Percentiles rank a stretch among this genome's conserved stretches.
These are phyloP conservation scores for Lasiosphaeria ovina DNA, from an alignment of 495 filamentous ascomycete species.

Conservation along the genomic window DNA sequence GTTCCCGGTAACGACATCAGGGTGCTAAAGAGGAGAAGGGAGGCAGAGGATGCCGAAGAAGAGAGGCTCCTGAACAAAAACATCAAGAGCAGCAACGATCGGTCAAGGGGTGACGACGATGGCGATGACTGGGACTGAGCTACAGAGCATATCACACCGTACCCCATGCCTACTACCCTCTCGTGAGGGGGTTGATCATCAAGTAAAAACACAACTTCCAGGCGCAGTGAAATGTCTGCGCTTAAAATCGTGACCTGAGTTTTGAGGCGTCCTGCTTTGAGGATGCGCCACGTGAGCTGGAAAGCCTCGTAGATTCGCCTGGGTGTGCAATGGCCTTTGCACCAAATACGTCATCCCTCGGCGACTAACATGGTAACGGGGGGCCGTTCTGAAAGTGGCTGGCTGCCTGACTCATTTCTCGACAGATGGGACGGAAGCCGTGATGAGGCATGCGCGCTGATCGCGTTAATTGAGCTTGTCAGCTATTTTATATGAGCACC, in stretches of 20 bases:
- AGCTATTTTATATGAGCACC: no score
- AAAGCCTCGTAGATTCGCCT: no score
- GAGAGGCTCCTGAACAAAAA: constrained; percentile 43
- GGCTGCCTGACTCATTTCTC: no score
- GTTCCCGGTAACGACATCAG: constrained; percentile 73
- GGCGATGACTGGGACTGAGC: constrained; percentile 79
- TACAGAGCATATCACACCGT: background rate
- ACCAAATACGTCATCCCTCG: no score
- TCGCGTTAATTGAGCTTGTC: no score
- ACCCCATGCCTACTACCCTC: background rate
- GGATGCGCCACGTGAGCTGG: no score
- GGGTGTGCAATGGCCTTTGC: no score
- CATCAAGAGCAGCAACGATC: constrained; percentile 43
- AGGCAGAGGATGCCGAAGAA: constrained; percentile 58
- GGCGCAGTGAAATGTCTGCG: background rate
- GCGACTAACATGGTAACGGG: no score
- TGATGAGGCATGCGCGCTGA: no score
- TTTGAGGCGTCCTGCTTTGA: no score
- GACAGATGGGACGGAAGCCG: no score
- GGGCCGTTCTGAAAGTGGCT: no score
- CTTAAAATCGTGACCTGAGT: background rate
- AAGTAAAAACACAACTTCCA: background rate
- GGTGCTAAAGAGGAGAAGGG: constrained; percentile 60
- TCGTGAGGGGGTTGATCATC: background rate
- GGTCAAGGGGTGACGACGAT: constrained; percentile 37